phyloP scores from a whole-genome alignment of 2,329 filamentous ascomycete genomes.

The Bipolaris cookei region DNA sequence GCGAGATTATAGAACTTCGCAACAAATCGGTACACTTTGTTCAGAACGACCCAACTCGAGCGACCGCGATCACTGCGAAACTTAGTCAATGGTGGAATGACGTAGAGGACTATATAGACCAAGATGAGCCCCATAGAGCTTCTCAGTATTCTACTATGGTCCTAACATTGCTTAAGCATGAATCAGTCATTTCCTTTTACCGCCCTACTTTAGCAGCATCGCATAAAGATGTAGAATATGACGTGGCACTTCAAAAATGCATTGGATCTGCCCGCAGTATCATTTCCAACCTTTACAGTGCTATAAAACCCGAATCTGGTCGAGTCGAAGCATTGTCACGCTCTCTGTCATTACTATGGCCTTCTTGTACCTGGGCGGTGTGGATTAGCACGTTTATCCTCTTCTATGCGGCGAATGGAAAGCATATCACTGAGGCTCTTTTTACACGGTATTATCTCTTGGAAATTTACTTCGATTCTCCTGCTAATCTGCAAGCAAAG shows the following conservation, averaged over 20 bases:
- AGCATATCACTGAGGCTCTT: constrained; percentile 49
- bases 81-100: constrained; percentile 62
- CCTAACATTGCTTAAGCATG: constrained; percentile 56
- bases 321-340: background rate
- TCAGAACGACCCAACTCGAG: constrained; percentile 52
- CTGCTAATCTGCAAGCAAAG: constrained; percentile 23
- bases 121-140: constrained; percentile 29
- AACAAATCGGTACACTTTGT: constrained; percentile 59
- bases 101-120: constrained; percentile 57
- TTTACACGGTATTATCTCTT: constrained; percentile 49
- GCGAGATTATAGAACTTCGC: constrained; percentile 60
- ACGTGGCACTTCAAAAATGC: constrained; percentile 59
- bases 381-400: constrained; percentile 63
- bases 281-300: constrained; percentile 51
- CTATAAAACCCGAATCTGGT: constrained; percentile 11
- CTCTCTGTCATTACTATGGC: constrained; percentile 54
- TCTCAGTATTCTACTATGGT: constrained; percentile 52
- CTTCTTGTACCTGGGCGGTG: constrained; percentile 60
- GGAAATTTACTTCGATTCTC: background rate
- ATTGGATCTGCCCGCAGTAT: constrained; percentile 59
- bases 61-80: constrained; percentile 57
- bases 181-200: constrained; percentile 60
- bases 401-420: constrained; percentile 58
- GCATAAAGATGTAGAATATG: constrained; percentile 53
- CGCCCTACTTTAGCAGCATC: constrained; percentile 58